Evolutionary conservation across 306 rosid species (phyloP).

Genomic region (Inga leiocalycina): DNA sequence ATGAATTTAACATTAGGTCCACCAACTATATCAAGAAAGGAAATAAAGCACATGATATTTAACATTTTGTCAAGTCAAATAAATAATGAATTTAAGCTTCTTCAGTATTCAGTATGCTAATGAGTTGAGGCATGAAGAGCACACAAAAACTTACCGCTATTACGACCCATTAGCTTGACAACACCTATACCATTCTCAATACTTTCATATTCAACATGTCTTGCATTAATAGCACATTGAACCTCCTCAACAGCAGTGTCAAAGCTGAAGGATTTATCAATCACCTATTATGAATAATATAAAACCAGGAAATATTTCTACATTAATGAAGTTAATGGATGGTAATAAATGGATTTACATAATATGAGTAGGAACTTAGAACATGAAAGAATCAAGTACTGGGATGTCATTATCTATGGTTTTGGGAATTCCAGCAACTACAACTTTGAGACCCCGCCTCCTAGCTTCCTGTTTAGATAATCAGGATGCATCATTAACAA

Average conservation of each 20-base stretch:
- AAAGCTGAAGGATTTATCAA: conserved; percentile 68
- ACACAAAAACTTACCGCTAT: conserved; percentile 66
- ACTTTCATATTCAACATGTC: conserved; percentile 90
- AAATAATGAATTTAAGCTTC: not conserved
- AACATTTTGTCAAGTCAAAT: conserved; percentile 9
- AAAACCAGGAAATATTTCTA: conserved; percentile 9
- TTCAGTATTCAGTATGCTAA: not conserved
- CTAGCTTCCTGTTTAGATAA: conserved; percentile 67
- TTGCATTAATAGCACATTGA: conserved; percentile 56
- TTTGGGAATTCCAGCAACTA: conserved; percentile 37
- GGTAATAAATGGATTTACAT: conserved; percentile 1
- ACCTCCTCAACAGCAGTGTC: too few relatives aligned
- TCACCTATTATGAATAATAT: conserved; percentile 46
- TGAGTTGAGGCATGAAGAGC: conserved; percentile 26
- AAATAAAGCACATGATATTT: not conserved
- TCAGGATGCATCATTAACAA: conserved; percentile 17
- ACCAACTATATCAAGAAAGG: conserved; percentile 10
- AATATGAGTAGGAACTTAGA: not conserved
- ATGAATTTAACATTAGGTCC: conserved; percentile 11
- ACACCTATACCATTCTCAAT: conserved; percentile 83
- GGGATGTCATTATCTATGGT: too few relatives aligned
- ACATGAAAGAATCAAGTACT: too few relatives aligned
- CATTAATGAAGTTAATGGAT: not conserved
- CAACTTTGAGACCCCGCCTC: conserved; percentile 86
- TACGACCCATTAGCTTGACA: conserved; percentile 94